These are phyloP conservation scores for Cryoendolithus antarcticus DNA, from an alignment of 2,329 filamentous ascomycete species.

Conservation along the genomic window DNA sequence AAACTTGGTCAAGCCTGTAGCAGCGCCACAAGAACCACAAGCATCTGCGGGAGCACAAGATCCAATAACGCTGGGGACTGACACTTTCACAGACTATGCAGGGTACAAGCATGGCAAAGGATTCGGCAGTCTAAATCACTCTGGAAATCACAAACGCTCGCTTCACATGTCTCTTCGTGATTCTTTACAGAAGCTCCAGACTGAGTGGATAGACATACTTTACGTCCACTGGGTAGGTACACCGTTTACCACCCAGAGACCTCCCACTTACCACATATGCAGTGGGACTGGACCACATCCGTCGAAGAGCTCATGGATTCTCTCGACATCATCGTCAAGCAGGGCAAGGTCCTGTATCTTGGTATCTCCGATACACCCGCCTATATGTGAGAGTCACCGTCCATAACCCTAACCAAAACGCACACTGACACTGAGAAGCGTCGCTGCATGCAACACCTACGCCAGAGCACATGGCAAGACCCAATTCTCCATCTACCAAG, in stretches of 20 bases:
- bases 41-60: too few species aligned
- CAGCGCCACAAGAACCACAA: background rate
- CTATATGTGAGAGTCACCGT: too few species aligned
- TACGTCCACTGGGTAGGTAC: slow-evolving; percentile 31
- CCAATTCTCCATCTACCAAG: slow-evolving; percentile 59
- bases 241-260: too few species aligned
- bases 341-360: slow-evolving; percentile 33
- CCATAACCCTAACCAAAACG: too few species aligned
- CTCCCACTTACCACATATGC: too few species aligned
- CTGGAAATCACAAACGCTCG: slow-evolving; percentile 53
- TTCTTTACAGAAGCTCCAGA: slow-evolving; percentile 43
- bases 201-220: slow-evolving; percentile 53
- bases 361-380: slow-evolving; percentile 34
- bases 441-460: slow-evolving; percentile 27
- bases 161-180: slow-evolving; percentile 38
- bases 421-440: too few species aligned
- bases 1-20: background rate
- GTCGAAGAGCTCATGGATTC: slow-evolving; percentile 58
- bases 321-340: slow-evolving; percentile 29
- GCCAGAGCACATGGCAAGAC: slow-evolving; percentile 58
- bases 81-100: slow-evolving; percentile 2
- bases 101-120: slow-evolving; percentile 6
- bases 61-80: too few species aligned
- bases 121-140: slow-evolving; percentile 32
- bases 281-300: slow-evolving; percentile 55